Percentiles rank a stretch among this genome's conserved stretches.
These are phyloP conservation scores for Bipolaris gigantea DNA, from an alignment of 2,329 filamentous ascomycete genomes.

Conservation along the genomic window DNA sequence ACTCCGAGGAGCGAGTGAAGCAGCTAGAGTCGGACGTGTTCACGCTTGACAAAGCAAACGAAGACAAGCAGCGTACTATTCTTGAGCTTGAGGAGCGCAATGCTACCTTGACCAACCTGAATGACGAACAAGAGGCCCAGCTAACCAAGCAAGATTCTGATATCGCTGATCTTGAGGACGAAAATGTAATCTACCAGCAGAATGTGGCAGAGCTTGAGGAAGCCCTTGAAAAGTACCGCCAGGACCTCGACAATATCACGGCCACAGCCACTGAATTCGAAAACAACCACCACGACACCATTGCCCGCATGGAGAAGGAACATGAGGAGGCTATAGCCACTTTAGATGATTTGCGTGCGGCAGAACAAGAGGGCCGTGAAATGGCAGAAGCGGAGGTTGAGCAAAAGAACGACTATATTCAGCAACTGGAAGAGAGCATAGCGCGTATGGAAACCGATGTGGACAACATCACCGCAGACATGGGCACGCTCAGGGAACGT, in stretches of 20 bases:
- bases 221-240: conserved; percentile 45
- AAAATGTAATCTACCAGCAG: conserved; percentile 14
- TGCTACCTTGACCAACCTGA: conserved; percentile 28
- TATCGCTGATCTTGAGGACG: conserved; percentile 33
- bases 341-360: conserved; percentile 43
- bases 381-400: conserved; percentile 45
- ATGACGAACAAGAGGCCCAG: conserved; percentile 41
- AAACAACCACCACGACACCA: conserved; percentile 40
- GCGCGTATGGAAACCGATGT: conserved; percentile 44
- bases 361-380: conserved; percentile 43
- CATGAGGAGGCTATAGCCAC: conserved; percentile 42
- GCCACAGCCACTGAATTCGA: conserved; percentile 46
- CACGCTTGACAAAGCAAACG: conserved; percentile 43
- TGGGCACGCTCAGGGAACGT: conserved; percentile 40
- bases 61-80: conserved; percentile 44
- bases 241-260: conserved; percentile 44
- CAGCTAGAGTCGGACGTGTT: conserved; percentile 43
- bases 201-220: conserved; percentile 41
- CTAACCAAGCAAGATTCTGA: conserved; percentile 34
- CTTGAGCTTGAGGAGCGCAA: conserved; percentile 43
- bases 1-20: conserved; percentile 39
- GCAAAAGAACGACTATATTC: conserved; percentile 45
- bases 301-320: conserved; percentile 46
- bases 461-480: conserved; percentile 34
- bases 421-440: conserved; percentile 45